Base-by-base conservation (phyloP, 176 grass and related monocot species). In the Hordeum marinum region DNA sequence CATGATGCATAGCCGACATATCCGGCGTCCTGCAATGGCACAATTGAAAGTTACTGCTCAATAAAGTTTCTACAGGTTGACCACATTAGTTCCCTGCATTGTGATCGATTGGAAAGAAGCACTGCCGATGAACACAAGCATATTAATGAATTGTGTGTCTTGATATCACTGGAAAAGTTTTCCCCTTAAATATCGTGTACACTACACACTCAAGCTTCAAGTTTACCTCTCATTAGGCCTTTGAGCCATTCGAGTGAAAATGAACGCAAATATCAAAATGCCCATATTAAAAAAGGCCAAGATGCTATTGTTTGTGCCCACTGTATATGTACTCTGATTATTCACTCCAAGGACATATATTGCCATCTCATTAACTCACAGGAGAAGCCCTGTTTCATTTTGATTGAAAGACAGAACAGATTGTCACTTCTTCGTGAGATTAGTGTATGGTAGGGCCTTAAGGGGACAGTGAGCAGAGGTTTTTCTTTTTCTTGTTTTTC, bases 1-100 rank as follows among this genome's bases (percentile, higher is more conserved):
- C 93, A 78, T 95, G 96, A 86, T 98, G 96, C 93, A 98, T 95
- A 32, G 91, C 83, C 61, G 96, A 98, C 96, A 98, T 89, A 88
- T 90, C 76, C 3, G 96, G 96, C 2, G 91, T 98, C 76, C 96
- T 98, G 93, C 46, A 90, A 83, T 48, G 65, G 21, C 65, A 36
- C 43, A 78, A 37, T 17, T 23, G 5, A 11, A 68, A 83, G 21
- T 62, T 69, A 63, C 43, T 21, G 54, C 2, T 69, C 70, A 15
- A 42, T 8, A 85, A 90, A 79, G n/a, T 3, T 73, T 75, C 32
- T 45, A 31, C 37, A 41, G 18, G 45, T 41, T 23, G 6, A 11
- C 11, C 37, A 24, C 9, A 70, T 70, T 70, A 70, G 67, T 23
- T 5, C 15, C 18, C 52, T 55, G 4, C 52, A 66, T 66, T 66